Conservation (phyloP, 192 early-diverging fungal species). For the Glomus cerebriforme region DNA sequence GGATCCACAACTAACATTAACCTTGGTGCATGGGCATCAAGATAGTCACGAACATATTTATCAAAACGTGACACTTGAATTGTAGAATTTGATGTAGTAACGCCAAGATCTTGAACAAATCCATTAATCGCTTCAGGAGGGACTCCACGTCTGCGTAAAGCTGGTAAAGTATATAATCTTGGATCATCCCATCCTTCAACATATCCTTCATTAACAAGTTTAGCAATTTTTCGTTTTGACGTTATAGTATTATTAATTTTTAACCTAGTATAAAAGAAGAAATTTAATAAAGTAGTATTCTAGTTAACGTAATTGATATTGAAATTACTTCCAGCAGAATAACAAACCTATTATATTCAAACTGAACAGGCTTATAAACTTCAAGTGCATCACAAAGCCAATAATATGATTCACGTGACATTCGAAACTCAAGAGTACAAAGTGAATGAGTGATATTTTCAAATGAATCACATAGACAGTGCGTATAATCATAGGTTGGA, state of each 20-base stretch:
- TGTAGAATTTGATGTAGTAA: constrained; percentile 75
- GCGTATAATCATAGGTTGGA: constrained; percentile 99
- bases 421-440: constrained; percentile 95
- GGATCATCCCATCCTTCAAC: constrained; percentile 97
- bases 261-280: constrained; percentile 43
- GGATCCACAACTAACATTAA: constrained; percentile 91
- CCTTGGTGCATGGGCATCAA: constrained; percentile 91
- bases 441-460: constrained; percentile 99
- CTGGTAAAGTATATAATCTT: constrained; percentile 93
- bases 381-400: constrained; percentile 98
- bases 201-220: constrained; percentile 78
- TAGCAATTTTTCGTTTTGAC: constrained; percentile 96
- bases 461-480: constrained; percentile 98
- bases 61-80: constrained; percentile 91
- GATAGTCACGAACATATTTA: constrained; percentile 90
- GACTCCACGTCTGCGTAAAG: constrained; percentile 93
- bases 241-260: constrained; percentile 92
- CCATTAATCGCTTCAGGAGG: constrained; percentile 97
- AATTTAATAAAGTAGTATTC: background rate
- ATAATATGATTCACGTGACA: constrained; percentile 96
- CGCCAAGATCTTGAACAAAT: constrained; percentile 94
- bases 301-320: too few species aligned
- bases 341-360: constrained; percentile 87
- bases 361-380: constrained; percentile 99
- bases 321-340: too few species aligned